These are phyloP conservation scores for Boletus bicolor DNA, from an alignment of 768 basidiomycete genomes.

Conservation along the genomic window DNA sequence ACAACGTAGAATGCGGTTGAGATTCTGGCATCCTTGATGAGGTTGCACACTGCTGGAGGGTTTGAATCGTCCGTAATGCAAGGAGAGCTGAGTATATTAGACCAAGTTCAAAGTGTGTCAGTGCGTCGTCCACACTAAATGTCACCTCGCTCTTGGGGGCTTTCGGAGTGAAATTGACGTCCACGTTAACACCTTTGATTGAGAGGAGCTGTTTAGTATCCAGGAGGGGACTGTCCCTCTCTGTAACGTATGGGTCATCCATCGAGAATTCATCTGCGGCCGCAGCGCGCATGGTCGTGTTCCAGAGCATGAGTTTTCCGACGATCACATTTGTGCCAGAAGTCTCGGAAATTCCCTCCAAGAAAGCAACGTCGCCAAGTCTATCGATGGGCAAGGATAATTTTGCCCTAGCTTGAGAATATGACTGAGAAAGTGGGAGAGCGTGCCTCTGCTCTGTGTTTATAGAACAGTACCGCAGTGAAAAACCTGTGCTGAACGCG, in stretches of 20 bases:
- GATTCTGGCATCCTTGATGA: slow-evolving; percentile 17
- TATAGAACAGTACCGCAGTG: slow-evolving; percentile 55
- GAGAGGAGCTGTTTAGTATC: slow-evolving; percentile 42
- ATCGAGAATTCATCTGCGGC: slow-evolving; percentile 64
- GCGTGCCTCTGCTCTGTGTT: slow-evolving; percentile 15
- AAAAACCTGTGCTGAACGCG: slow-evolving; percentile 52
- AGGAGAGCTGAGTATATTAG: slow-evolving; percentile 71
- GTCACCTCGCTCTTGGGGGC: slow-evolving; percentile 34
- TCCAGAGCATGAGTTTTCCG: slow-evolving; percentile 43
- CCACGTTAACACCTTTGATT: slow-evolving; percentile 34
- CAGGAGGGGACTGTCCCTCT: slow-evolving; percentile 47
- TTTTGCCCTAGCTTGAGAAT: slow-evolving; percentile 47
- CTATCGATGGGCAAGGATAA: slow-evolving; percentile 54
- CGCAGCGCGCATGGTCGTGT: slow-evolving; percentile 55
- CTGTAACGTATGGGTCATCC: slow-evolving; percentile 60
- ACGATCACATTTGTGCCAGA: slow-evolving; percentile 40
- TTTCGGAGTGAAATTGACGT: slow-evolving; percentile 24
- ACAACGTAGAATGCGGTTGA: slow-evolving; percentile 16
- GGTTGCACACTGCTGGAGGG: slow-evolving; percentile 30
- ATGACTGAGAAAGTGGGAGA: slow-evolving; percentile 24
- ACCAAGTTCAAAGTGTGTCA: slow-evolving; percentile 54
- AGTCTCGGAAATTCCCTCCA: slow-evolving; percentile 36
- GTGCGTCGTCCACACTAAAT: slow-evolving; percentile 50
- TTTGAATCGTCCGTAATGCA: slow-evolving; percentile 50
- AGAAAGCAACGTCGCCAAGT: slow-evolving; percentile 41